A percentile compares a stretch with the other conserved stretches of the same genome.
phyloP scores from a whole-genome alignment of 345 rosid genomes.

The Bruguiera sexangula region DNA sequence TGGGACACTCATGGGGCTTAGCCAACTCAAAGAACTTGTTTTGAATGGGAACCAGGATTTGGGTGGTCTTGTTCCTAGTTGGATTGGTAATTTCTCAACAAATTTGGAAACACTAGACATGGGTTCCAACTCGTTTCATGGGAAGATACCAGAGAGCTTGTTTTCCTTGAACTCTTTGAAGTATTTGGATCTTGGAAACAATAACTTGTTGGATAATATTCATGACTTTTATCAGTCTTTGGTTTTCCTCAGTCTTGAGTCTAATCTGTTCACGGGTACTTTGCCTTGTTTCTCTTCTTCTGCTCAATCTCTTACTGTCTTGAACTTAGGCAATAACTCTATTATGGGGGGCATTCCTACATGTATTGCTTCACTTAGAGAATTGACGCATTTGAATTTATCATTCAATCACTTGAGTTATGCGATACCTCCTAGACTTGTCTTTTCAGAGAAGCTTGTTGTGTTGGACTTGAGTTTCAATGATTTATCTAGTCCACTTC shows the following conservation, averaged over 20 bases:
- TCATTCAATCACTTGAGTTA: constrained; percentile 60
- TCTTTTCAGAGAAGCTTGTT: constrained; percentile 65
- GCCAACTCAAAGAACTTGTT: constrained; percentile 51
- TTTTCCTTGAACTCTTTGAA: constrained; percentile 48
- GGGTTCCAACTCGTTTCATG: constrained; percentile 65
- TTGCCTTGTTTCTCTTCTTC: constrained; percentile 75
- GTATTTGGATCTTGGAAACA: constrained; percentile 60
- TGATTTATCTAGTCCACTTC: constrained; percentile 67
- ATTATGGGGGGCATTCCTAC: constrained; percentile 86
- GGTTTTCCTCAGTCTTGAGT: constrained; percentile 61
- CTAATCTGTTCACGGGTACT: constrained; percentile 71
- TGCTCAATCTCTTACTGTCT: constrained; percentile 43
- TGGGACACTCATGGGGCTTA: constrained; percentile 38
- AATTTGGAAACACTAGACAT: constrained; percentile 64
- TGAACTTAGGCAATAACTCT: constrained; percentile 65
- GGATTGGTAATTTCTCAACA: constrained; percentile 60
- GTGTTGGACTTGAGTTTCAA: constrained; percentile 82
- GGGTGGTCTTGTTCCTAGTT: constrained; percentile 54
- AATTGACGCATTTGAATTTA: constrained; percentile 59
- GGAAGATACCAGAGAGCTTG: constrained; percentile 59
- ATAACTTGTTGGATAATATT: constrained; percentile 53
- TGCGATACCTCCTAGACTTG: constrained; percentile 67
- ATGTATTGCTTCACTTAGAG: constrained; percentile 60
- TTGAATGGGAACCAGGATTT: constrained; percentile 55
- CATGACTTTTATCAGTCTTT: constrained; percentile 61